phyloP scores from a whole-genome alignment of 345 rosid genomes.

The Aquilaria yunnanensis region DNA sequence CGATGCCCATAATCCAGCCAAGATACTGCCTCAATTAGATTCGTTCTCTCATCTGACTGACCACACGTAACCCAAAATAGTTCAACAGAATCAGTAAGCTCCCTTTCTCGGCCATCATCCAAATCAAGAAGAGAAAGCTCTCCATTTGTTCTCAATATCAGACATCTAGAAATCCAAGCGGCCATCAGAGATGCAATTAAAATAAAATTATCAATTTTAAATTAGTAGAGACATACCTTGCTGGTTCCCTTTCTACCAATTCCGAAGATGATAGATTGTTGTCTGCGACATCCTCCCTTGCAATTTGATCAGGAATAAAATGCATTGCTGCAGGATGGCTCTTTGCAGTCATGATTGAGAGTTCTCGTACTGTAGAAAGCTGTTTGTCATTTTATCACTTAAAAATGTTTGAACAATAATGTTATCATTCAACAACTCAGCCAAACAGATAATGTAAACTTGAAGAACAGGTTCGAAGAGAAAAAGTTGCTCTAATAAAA shows the following conservation, averaged over 20 bases:
- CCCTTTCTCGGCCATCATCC: conserved; percentile 96
- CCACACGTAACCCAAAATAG: conserved; percentile 99
- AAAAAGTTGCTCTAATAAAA: neutral
- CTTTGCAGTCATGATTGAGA: conserved; percentile 98
- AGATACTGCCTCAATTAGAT: conserved; percentile 90
- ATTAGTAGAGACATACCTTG: conserved; percentile 46
- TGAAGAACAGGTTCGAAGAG: conserved; percentile 10
- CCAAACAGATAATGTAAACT: conserved; percentile 19
- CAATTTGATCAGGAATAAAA: conserved; percentile 84
- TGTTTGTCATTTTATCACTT: conserved; percentile 99
- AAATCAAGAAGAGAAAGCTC: conserved; percentile 94
- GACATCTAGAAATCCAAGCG: conserved; percentile 51
- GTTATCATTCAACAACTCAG: conserved; percentile 21
- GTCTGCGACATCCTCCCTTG: conserved; percentile 40
- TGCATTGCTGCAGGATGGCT: conserved; percentile 99
- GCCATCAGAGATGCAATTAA: conserved; percentile 24
- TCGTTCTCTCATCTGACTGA: conserved; percentile 77
- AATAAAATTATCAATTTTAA: conserved; percentile 12
- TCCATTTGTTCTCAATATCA: conserved; percentile 88
- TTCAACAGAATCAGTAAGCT: conserved; percentile 93
- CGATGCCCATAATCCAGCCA: conserved; percentile 97
- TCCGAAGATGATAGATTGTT: conserved; percentile 47
- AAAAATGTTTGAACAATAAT: conserved; percentile 54
- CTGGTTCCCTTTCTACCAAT: conserved; percentile 56
- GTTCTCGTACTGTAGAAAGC: conserved; percentile 99